Conservation (phyloP, 1,284 basidiomycete species). For the Ceratobasidium sp. region DNA sequence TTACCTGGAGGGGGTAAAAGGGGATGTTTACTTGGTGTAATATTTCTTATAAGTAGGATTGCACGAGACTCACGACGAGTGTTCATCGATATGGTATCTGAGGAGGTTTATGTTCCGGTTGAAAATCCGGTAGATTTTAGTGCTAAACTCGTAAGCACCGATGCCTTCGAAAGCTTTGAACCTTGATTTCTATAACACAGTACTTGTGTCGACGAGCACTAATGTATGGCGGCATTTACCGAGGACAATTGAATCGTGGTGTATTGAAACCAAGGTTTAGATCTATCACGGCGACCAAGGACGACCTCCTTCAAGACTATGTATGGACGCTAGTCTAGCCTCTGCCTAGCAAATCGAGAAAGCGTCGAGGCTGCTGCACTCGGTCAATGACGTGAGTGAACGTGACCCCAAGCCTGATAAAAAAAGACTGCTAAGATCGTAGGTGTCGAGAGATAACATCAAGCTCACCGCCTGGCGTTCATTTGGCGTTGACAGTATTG, state of each 20-base stretch:
- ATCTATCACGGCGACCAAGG: not conserved
- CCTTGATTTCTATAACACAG: not conserved
- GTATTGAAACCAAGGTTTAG: no score
- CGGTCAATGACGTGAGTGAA: not conserved
- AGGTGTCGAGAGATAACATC: conserved; percentile 22
- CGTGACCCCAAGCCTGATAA: not conserved
- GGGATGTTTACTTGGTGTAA: not conserved
- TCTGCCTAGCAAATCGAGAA: not conserved
- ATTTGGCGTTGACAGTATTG: conserved; percentile 1
- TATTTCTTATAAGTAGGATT: no score
- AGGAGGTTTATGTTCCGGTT: not conserved
- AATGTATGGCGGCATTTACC: no score
- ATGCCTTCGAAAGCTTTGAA: not conserved
- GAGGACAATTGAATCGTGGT: no score
- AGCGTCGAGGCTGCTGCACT: not conserved
- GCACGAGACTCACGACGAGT: not conserved
- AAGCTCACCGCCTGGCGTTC: not conserved
- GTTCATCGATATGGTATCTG: not conserved
- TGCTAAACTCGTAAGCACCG: not conserved
- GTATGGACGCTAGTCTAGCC: not conserved
- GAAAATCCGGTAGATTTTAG: not conserved
- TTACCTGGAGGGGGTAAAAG: not conserved
- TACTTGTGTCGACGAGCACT: no score
- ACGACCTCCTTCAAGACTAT: not conserved
- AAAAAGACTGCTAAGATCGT: conserved; percentile 8